phyloP scores from a whole-genome alignment of 2,329 filamentous ascomycete species.

The Magnaporthales sp. region DNA sequence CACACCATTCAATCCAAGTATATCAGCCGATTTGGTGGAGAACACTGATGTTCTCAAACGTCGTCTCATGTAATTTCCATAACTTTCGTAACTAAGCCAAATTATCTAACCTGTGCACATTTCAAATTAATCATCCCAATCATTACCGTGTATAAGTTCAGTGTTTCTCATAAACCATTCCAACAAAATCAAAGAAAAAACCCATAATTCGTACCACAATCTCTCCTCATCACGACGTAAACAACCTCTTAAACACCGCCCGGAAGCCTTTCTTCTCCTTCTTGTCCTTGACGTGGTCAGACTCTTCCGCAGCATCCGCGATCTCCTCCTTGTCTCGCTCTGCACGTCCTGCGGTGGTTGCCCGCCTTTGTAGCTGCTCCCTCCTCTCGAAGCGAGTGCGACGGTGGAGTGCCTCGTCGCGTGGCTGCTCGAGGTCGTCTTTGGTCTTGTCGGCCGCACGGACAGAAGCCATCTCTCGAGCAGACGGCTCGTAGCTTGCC shows the following conservation, averaged over 20 bases:
- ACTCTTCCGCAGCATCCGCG: neutral
- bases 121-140: neutral
- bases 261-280: constrained; percentile 8
- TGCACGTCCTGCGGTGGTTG: neutral
- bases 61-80: neutral
- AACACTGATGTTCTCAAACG: neutral
- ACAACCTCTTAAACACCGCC: constrained; percentile 11
- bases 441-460: neutral
- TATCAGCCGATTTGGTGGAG: neutral
- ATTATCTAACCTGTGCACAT: neutral
- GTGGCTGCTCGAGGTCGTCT: constrained; percentile 3
- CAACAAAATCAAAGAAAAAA: neutral
- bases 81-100: neutral
- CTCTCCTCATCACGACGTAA: constrained; percentile 3
- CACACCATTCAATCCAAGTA: no score
- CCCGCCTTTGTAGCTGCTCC: constrained; percentile 3
- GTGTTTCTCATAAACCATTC: neutral
- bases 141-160: neutral
- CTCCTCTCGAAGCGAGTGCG: constrained; percentile 12
- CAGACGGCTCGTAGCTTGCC: neutral
- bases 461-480: neutral
- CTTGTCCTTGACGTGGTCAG: constrained; percentile 6
- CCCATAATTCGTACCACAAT: neutral
- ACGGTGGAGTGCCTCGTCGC: constrained; percentile 12
- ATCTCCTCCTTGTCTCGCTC: constrained; percentile 1